Conservation (phyloP, 2,329 filamentous ascomycete species). For the Beauveria sp. region DNA sequence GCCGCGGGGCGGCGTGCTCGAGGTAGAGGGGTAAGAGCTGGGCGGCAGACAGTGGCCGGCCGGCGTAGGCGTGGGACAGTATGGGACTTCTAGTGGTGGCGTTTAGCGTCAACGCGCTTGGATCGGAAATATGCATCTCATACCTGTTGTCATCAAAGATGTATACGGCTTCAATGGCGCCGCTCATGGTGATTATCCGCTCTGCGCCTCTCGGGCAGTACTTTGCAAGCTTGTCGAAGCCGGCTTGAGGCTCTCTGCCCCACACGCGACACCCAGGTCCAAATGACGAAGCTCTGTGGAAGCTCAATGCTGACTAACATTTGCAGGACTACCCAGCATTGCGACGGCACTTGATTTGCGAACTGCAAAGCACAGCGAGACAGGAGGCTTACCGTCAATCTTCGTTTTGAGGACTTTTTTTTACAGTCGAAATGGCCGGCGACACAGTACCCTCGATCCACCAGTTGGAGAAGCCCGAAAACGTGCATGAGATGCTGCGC, state of each 20-base stretch:
- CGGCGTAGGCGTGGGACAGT: constrained; percentile 82
- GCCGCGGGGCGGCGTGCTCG: constrained; percentile 69
- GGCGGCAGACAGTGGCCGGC: constrained; percentile 67
- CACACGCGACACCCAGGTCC: constrained; percentile 4
- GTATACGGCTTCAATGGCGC: constrained; percentile 89
- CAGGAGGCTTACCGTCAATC: not conserved
- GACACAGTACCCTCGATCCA: constrained; percentile 44
- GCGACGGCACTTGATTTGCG: not conserved
- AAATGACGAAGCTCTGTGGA: constrained; percentile 5
- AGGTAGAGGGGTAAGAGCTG: constrained; percentile 82
- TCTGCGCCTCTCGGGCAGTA: constrained; percentile 1
- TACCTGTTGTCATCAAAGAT: constrained; percentile 96
- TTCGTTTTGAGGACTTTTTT: not conserved
- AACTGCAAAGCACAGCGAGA: not conserved
- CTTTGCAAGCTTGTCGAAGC: constrained; percentile 4
- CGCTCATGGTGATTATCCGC: constrained; percentile 56
- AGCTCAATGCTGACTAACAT: constrained; percentile 10
- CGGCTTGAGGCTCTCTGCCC: not conserved
- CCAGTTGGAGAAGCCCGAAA: constrained; percentile 52
- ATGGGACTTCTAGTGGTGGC: constrained; percentile 62
- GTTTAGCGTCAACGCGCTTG: constrained; percentile 16
- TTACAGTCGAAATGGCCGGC: constrained; percentile 8
- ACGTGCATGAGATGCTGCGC: constrained; percentile 50
- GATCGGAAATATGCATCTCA: not conserved
- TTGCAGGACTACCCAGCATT: not conserved